Conservation (phyloP, 768 basidiomycete genomes). For the Trametes elegans region DNA sequence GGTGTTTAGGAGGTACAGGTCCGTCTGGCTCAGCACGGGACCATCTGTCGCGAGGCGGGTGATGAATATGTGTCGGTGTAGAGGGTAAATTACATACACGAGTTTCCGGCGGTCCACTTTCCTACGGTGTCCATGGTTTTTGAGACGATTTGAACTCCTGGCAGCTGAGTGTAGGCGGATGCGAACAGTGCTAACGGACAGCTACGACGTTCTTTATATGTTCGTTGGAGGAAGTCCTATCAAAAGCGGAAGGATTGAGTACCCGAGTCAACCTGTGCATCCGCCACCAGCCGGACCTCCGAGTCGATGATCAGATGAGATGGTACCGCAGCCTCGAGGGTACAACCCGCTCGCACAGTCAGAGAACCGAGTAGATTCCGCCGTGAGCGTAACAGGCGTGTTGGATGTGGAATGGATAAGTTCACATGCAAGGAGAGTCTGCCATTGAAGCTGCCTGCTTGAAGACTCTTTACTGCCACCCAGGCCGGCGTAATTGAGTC, state of each 20-base stretch:
- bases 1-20: slow-evolving; percentile 69
- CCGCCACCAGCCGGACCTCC: background rate
- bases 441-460: no score
- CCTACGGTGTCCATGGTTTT: slow-evolving; percentile 18
- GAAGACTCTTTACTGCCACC: no score
- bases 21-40: slow-evolving; percentile 75
- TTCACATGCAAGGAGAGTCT: background rate
- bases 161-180: background rate
- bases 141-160: background rate
- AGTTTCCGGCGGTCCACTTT: slow-evolving; percentile 24
- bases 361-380: background rate
- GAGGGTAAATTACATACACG: slow-evolving; percentile 7
- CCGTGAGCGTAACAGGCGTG: no score
- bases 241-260: background rate
- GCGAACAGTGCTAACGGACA: background rate
- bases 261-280: background rate
- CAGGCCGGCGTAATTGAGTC: background rate
- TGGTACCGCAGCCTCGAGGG: background rate
- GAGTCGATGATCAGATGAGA: slow-evolving; percentile 10
- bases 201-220: background rate
- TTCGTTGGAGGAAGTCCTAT: background rate
- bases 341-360: background rate
- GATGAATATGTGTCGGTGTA: background rate
- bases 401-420: background rate
- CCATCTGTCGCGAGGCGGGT: slow-evolving; percentile 49